Conservation (phyloP, 306 rosid species). For the Castanea sativa region DNA sequence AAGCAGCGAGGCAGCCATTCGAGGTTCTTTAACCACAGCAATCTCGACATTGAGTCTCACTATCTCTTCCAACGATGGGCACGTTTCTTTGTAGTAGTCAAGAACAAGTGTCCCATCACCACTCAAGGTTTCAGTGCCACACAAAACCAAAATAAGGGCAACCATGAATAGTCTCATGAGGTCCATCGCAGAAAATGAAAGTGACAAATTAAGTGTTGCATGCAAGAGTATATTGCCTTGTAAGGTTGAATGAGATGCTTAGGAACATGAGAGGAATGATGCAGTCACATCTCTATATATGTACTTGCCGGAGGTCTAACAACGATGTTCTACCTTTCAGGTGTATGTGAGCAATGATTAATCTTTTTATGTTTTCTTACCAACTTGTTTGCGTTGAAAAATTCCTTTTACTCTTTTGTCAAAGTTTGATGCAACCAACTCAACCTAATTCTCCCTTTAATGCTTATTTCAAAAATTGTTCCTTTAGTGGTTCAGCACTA, state of each 20-base stretch:
- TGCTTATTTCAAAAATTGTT: not conserved
- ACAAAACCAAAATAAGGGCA: slow-evolving; percentile 23
- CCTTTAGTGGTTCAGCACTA: not conserved
- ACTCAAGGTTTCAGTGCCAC: slow-evolving; percentile 17
- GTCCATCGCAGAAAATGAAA: slow-evolving; percentile 37
- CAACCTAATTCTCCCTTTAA: slow-evolving; percentile 31
- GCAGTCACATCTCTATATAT: not conserved
- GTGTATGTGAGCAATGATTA: not conserved
- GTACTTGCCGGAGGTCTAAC: not conserved
- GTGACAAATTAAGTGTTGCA: not conserved
- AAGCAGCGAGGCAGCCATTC: slow-evolving; percentile 84
- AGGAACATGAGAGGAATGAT: not conserved
- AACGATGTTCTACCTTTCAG: slow-evolving; percentile 19
- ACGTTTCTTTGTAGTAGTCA: slow-evolving; percentile 64
- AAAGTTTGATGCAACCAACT: slow-evolving; percentile 70
- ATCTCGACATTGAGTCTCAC: slow-evolving; percentile 54
- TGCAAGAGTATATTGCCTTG: not conserved
- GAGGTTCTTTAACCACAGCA: slow-evolving; percentile 64
- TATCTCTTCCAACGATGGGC: slow-evolving; percentile 72
- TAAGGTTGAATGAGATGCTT: not conserved
- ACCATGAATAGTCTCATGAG: slow-evolving; percentile 17
- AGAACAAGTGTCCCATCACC: slow-evolving; percentile 39
- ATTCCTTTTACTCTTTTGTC: slow-evolving; percentile 26
- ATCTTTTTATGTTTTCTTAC: slow-evolving; percentile 44
- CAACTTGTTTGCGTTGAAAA: slow-evolving; percentile 27